Conservation (phyloP, 306 rosid genomes). For the Begonia masoniana region DNA sequence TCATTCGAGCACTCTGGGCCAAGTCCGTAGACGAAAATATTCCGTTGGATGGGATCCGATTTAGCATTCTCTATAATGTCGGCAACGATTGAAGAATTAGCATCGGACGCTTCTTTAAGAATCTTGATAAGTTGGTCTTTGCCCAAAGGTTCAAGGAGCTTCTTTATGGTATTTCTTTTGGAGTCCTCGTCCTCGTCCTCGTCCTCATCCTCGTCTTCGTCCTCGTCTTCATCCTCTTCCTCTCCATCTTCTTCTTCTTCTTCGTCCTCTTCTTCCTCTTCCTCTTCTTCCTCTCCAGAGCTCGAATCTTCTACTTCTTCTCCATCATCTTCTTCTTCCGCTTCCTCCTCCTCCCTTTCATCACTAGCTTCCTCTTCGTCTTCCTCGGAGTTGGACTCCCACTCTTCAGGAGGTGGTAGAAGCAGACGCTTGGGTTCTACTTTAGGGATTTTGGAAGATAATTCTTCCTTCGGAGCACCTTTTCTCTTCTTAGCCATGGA, state of each 20-base stretch:
- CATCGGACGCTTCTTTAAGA: constrained; percentile 37
- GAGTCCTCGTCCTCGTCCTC: constrained; percentile 29
- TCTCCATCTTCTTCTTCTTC: constrained; percentile 2
- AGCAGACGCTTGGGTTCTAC: no score
- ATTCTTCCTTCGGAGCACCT: background rate
- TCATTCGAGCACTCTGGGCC: constrained; percentile 66
- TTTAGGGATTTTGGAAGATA: no score
- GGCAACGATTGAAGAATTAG: constrained; percentile 19
- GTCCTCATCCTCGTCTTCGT: constrained; percentile 14
- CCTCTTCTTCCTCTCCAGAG: constrained; percentile 3
- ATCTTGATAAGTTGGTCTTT: constrained; percentile 46
- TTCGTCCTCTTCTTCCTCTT: constrained; percentile 13
- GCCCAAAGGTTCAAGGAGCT: constrained; percentile 59
- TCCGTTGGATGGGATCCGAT: constrained; percentile 60
- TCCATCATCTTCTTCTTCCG: background rate
- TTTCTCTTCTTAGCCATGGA: background rate
- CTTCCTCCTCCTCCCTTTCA: background rate
- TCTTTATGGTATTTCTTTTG: constrained; percentile 35
- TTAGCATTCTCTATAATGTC: constrained; percentile 44
- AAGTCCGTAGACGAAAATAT: constrained; percentile 59
- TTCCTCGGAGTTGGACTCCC: background rate
- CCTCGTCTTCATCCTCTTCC: constrained; percentile 20
- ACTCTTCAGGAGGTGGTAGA: background rate
- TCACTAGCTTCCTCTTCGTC: background rate
- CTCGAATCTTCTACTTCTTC: background rate